Evolutionary conservation across 148 eudicot species (phyloP).

Genomic region (Rhododendron mucronatum): DNA sequence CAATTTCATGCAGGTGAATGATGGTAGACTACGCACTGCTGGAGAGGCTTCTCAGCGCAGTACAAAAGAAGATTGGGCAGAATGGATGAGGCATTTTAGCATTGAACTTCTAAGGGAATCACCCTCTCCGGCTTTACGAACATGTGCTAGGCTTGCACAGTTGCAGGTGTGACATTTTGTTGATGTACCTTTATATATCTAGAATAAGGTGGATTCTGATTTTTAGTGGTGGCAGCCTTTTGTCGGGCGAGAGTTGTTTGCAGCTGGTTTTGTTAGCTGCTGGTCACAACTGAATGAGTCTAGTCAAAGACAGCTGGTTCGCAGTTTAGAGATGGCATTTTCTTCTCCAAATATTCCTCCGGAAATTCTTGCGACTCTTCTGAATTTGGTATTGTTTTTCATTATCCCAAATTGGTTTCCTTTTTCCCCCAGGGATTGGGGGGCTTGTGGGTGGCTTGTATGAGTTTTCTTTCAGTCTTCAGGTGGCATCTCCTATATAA

Average conservation of each 20-base stretch:
- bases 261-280: slow-evolving; percentile 99
- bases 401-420: neutral
- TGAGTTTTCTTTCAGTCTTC: neutral
- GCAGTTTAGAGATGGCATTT: slow-evolving; percentile 92
- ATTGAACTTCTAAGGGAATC: slow-evolving; percentile 93
- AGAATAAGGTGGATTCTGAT: slow-evolving; percentile 21
- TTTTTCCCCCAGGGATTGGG: neutral
- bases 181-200: neutral
- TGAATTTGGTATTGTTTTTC: slow-evolving; percentile 66
- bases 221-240: slow-evolving; percentile 62
- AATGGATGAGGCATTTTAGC: slow-evolving; percentile 99
- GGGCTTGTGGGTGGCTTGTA: neutral
- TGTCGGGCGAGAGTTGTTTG: slow-evolving; percentile 96
- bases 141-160: slow-evolving; percentile 97
- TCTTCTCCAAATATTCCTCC: slow-evolving; percentile 97
- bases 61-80: slow-evolving; percentile 99
- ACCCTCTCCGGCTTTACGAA: slow-evolving; percentile 93
- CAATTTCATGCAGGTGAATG: slow-evolving; percentile 58
- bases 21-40: slow-evolving; percentile 77
- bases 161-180: slow-evolving; percentile 51
- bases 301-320: slow-evolving; percentile 77
- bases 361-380: slow-evolving; percentile 92
- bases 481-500: neutral
- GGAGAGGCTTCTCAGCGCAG: slow-evolving; percentile 99
- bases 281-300: slow-evolving; percentile 86